Conservation (phyloP, 176 grass and related monocot species). For the Poa pratensis region DNA sequence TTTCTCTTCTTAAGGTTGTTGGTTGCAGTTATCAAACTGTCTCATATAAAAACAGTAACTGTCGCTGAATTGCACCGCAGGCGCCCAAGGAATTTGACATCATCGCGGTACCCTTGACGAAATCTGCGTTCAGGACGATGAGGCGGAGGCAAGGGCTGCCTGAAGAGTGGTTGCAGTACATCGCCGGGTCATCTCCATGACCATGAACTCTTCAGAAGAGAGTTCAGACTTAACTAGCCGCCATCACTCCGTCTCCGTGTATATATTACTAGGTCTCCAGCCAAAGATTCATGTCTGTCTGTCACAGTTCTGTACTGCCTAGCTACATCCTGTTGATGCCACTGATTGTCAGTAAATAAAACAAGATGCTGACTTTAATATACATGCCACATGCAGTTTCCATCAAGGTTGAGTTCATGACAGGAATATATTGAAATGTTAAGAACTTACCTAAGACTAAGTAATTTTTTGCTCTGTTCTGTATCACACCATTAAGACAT, state of each 20-base stretch:
- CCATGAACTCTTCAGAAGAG: neutral
- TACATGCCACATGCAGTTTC: neutral
- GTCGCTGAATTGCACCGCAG: constrained; percentile 50
- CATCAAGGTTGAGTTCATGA: neutral
- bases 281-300: constrained; percentile 34
- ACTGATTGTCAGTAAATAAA: constrained; percentile 15
- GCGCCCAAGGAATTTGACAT: constrained; percentile 81
- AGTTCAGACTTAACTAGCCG: neutral
- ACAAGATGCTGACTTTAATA: constrained; percentile 13
- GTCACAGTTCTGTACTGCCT: constrained; percentile 27
- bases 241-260: constrained; percentile 19
- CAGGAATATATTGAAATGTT: neutral
- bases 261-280: constrained; percentile 33
- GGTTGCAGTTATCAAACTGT: neutral
- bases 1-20: neutral
- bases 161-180: constrained; percentile 81
- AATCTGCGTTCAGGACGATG: constrained; percentile 65
- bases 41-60: neutral
- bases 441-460: neutral
- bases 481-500: neutral
- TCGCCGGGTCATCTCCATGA: constrained; percentile 62
- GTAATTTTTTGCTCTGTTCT: neutral
- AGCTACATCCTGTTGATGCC: constrained; percentile 31
- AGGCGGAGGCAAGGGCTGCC: constrained; percentile 73
- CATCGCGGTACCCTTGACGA: constrained; percentile 75